Evolutionary conservation across 73 alveolate species (phyloP), one percentile per base, ranked within the genome.

Genomic region (Tetrahymena thermophila): DNA sequence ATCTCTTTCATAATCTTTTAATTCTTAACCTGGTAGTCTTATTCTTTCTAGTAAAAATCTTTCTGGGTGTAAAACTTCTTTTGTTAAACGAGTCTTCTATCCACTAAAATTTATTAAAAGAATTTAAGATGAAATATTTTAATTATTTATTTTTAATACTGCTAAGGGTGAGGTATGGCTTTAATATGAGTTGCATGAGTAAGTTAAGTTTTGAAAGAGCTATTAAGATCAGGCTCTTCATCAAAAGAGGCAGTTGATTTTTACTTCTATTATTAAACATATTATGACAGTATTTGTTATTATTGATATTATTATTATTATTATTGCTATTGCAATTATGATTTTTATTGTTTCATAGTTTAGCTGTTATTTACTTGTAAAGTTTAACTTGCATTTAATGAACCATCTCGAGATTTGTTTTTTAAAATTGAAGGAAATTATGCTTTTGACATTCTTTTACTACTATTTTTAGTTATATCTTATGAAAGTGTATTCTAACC

Each of bases 51-150:
- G 71, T 38, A 94, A 56, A 56, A 84, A 94, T 35, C 93, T 85
- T 94, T 94, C 96, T 83, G 96, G 96, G 42, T 94, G 96, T 4
- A 94, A 85, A 85, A 94, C 93, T 94, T 94, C 96, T 43, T 94
- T 94, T 37, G 96, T 94, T 21, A 94, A 84, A 0, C 93, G 93
- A 15, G 93, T 93, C 35, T 94, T 37, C 43, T 94, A 42, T n/a
- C 95, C 93, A 43, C 93, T 84, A 85, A n/a, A 35, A 35, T 19
- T 19, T 84, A 71, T 19, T 85, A 28, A 17, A 35, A 55, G 25
- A 93, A 25, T 35, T 94, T 84, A 0, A 71, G 35, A 85, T 43
- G 25, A 85, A 2, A 56, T 28, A 11, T 85, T 94, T 56, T 23
- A 55, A 28, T 43, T 56, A 44, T 21, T 38, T 43, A 11, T 85